Percentiles rank a stretch among this genome's conserved stretches.
Evolutionary conservation across 1,139 yeast species (phyloP).

Genomic region (Yamadazyma sp.): DNA sequence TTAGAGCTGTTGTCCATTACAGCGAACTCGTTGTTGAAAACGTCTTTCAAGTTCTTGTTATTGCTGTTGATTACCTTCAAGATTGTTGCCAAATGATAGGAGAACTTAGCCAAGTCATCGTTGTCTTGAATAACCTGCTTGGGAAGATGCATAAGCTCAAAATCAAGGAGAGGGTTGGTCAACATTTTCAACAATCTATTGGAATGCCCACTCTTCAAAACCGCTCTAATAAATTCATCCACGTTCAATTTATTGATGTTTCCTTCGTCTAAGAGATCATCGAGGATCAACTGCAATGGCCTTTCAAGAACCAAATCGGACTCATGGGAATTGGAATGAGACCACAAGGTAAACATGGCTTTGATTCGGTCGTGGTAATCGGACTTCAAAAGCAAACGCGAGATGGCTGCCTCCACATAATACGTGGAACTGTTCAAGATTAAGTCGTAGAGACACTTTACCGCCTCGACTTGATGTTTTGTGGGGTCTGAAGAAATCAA

Average conservation of each 20-base stretch:
- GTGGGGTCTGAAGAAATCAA: constrained; percentile 46
- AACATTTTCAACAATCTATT: constrained; percentile 60
- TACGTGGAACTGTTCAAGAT: constrained; percentile 34
- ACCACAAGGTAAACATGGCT: constrained; percentile 62
- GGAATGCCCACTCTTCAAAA: constrained; percentile 53
- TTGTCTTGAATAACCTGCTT: constrained; percentile 19
- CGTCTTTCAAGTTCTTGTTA: constrained; percentile 38
- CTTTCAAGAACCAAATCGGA: constrained; percentile 52
- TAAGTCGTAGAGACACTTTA: constrained; percentile 49
- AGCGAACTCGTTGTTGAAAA: constrained; percentile 55
- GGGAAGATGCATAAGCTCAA: constrained; percentile 29
- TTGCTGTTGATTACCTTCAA: constrained; percentile 51
- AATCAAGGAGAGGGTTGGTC: constrained; percentile 49
- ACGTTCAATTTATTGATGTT: constrained; percentile 47
- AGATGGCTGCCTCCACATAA: constrained; percentile 61
- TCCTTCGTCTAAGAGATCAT: constrained; percentile 50
- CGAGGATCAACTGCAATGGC: constrained; percentile 70
- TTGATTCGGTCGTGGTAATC: constrained; percentile 37
- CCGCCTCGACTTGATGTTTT: constrained; percentile 62
- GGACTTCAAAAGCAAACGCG: constrained; percentile 45
- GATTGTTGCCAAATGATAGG: constrained; percentile 55
- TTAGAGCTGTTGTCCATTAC: constrained; percentile 50
- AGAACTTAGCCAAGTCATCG: constrained; percentile 60
- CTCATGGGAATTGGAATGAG: constrained; percentile 48
- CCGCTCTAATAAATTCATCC: constrained; percentile 56